Evolutionary conservation across 345 rosid species (phyloP), one percentile per base, ranked within the genome.

Genomic region (Populus simonii): DNA sequence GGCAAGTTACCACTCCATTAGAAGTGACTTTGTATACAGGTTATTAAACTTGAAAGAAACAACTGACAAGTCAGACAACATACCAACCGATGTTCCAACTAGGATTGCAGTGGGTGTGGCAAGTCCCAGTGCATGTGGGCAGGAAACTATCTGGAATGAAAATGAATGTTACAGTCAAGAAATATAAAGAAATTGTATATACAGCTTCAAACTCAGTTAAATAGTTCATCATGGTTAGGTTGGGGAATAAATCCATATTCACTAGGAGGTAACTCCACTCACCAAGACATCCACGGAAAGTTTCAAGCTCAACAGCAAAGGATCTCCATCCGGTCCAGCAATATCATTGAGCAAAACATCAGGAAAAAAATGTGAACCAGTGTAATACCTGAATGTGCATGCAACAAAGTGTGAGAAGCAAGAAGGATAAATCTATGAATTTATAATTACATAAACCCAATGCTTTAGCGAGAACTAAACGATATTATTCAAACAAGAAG

Each of bases 11-110:
- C 63, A n/a, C 63, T 57, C 23, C 29, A 59, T n/a, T 59, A 23
- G 65, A 59, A 59, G 29, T 23, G 22, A n/a, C 18, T 25, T 39
- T 11, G 55, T 45, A 35, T 33, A 35, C 68, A 71, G 39, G 66
- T 29, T 43, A 61, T 70, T 55, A 41, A 53, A 72, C 59, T 36
- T 74, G 73, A 75, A 66, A 72, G 66, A 76, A 66, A 76, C 38
- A 77, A 81, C 62, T n/a, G 78, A 67, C 70, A 82, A 55, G 77
- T 78, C 57, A 63, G 72, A 80, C 71, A 74, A 35, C 73, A 55
- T 92, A 95, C 98, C 97, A 84, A 93, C 97, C 74, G 94, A 95
- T 61, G 98, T 95, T 89, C 99, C 99, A 69, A 95, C 96, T 77
- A 95, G 79, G 84, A 95, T 93, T 79, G 99, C 99, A 5, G 99